Evolutionary conservation across 169 alveolate species (phyloP).

Genomic region (Plasmodium chabaudi): DNA sequence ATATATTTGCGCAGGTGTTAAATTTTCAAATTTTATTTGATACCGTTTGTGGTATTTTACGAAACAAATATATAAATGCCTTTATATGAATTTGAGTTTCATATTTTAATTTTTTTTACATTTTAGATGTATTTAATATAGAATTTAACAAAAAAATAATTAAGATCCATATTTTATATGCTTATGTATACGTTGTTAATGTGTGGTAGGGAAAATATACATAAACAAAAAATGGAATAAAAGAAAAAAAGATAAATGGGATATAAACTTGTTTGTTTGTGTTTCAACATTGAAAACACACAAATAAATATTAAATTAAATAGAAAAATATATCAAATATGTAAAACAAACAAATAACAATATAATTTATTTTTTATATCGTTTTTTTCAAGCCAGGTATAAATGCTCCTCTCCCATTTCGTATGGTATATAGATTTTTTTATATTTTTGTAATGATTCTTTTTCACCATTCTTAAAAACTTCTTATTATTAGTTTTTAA

Average conservation of each 20-base stretch:
- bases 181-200: not conserved
- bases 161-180: not conserved
- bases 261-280: not conserved
- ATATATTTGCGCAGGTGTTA: too few species aligned
- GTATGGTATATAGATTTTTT: not conserved
- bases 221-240: constrained; percentile 1
- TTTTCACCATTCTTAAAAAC: not conserved
- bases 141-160: too few species aligned
- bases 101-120: not conserved
- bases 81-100: not conserved
- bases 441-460: not conserved
- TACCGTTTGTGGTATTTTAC: too few species aligned
- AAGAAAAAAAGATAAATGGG: not conserved
- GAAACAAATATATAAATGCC: too few species aligned
- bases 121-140: not conserved
- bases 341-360: not conserved
- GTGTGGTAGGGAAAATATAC: not conserved
- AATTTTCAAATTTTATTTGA: too few species aligned
- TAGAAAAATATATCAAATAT: not conserved
- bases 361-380: not conserved
- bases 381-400: not conserved
- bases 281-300: not conserved
- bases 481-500: too few species aligned
- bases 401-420: not conserved
- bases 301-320: not conserved